Evolutionary conservation across 208 protist species (phyloP).

Genomic region (Trypanosoma melophagium): DNA sequence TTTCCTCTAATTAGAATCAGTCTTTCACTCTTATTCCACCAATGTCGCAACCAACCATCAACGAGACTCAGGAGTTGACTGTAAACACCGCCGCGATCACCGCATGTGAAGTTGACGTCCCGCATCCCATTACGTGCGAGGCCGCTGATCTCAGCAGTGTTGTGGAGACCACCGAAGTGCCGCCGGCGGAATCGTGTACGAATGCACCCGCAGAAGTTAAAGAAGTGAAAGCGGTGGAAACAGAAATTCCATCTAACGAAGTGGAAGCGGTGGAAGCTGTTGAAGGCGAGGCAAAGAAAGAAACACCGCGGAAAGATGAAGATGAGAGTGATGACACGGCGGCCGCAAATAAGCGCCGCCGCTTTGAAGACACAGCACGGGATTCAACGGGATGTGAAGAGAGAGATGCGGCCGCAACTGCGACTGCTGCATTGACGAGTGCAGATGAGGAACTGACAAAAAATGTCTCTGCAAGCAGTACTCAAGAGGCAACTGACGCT

Average conservation of each 20-base stretch:
- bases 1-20: neutral
- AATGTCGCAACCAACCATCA: constrained; percentile 2
- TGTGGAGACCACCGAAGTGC: neutral
- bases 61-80: neutral
- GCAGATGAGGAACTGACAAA: neutral
- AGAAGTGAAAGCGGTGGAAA: neutral
- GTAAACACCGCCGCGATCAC: neutral
- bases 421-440: neutral
- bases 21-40: neutral
- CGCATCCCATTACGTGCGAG: too few species aligned
- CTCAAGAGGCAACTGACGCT: neutral
- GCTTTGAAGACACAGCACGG: neutral
- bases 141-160: too few species aligned
- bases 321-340: neutral
- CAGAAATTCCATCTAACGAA: neutral
- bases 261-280: neutral
- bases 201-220: neutral
- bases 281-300: neutral
- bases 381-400: constrained; percentile 12
- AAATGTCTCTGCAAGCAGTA: neutral
- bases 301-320: neutral
- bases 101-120: neutral
- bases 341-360: constrained; percentile 8
- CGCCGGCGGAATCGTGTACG: too few species aligned
- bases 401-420: neutral